Conservation (phyloP, 2,329 filamentous ascomycete genomes). For the Hypomyces perniciosus region DNA sequence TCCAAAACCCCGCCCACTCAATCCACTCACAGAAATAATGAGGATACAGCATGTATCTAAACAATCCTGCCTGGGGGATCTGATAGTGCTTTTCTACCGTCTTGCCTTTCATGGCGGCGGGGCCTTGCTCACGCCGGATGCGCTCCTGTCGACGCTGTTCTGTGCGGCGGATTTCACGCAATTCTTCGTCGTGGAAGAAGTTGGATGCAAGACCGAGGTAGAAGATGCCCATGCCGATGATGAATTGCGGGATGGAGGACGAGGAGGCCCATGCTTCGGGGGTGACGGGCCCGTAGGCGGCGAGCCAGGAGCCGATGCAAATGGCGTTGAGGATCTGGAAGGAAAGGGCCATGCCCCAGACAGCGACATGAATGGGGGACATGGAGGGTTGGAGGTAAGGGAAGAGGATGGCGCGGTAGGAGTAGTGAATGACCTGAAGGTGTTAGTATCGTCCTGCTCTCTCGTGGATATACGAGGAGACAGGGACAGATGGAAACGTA, state of each 20-base stretch:
- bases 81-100: conserved; percentile 70
- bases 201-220: conserved; percentile 70
- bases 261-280: conserved; percentile 41
- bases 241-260: conserved; percentile 42
- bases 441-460: conserved; percentile 9
- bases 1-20: conserved; percentile 87
- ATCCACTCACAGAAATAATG: conserved; percentile 97
- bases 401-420: conserved; percentile 78
- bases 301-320: conserved; percentile 73
- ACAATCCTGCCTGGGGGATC: conserved; percentile 77
- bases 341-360: conserved; percentile 56
- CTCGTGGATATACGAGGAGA: conserved; percentile 1
- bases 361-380: conserved; percentile 72
- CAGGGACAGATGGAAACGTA: conserved; percentile 24
- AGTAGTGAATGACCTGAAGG: conserved; percentile 69
- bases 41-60: conserved; percentile 76
- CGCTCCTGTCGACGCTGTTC: conserved; percentile 53
- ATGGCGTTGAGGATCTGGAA: conserved; percentile 82
- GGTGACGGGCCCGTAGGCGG: conserved; percentile 68
- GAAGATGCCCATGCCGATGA: conserved; percentile 67
- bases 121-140: conserved; percentile 27
- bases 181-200: conserved; percentile 82
- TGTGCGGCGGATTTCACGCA: conserved; percentile 76
- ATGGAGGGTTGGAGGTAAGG: conserved; percentile 85
- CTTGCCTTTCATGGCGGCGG: conserved; percentile 18